Evolutionary conservation across 148 eudicot species (phyloP), one percentile per base, ranked within the genome.

Genomic region (Rhododendron griersonianum): DNA sequence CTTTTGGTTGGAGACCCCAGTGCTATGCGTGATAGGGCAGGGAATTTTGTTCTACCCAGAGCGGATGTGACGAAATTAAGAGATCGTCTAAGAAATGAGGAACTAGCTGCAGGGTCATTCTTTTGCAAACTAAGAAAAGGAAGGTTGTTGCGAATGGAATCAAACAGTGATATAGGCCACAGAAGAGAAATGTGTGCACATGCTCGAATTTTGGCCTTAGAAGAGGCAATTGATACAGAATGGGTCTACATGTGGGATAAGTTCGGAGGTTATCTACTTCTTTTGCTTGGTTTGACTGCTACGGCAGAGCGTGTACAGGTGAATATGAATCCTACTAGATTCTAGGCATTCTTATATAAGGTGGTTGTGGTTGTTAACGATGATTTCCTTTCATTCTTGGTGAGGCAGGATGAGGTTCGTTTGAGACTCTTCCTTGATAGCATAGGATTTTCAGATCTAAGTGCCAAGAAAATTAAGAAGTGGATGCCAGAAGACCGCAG

Each of bases 171-270:
- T 86, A 83, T 92, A 89, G 96, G 98, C 55, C 93, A 93, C 80
- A 88, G 93, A 88, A 91, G 98, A 87, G 98, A 98, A 90, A 91
- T 95, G 91, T 93, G 98, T 90, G 98, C 99, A 63, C 99, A 95
- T 93, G 99, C 99, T 86, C 96, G 98, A 57, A 98, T 98, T 85
- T 90, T 98, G 87, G 97, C 98, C 78, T 90, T 98, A 83, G 99
- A 95, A 89, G 99, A 98, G 92, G 99, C 99, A 78, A 95, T 98
- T 88, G 99, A 98, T 88, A 98, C 99, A 4, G 99, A 98, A 85
- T 98, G 99, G 99, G 99, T 95, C 76, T 98, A 96, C 89, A 98
- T 98, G 99, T 98, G 99, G 99, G 99, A 98, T 90, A 98, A 98
- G 89, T 98, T 98, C 86, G 99, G 99, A 86, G 99, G 99, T 85